These are phyloP conservation scores for Marasmius fiardii DNA, from an alignment of 1,284 basidiomycete species.

Conservation along the genomic window DNA sequence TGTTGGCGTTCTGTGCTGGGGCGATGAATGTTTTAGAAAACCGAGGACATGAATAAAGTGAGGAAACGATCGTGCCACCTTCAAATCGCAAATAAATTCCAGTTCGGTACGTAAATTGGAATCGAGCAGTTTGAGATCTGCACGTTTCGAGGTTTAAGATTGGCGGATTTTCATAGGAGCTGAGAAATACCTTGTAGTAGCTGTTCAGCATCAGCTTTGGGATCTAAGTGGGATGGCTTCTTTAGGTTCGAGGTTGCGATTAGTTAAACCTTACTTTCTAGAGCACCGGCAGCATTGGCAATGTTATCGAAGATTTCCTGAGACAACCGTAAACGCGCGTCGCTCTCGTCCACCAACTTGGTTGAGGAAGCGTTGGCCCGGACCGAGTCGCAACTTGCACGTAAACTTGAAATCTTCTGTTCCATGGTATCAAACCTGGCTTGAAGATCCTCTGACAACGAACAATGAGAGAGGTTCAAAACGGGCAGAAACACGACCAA, in stretches of 20 bases:
- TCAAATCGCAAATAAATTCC: conserved; percentile 50
- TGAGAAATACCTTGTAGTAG: conserved; percentile 49
- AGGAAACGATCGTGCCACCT: no score
- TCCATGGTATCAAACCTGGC: conserved; percentile 52
- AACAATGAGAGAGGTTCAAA: background rate
- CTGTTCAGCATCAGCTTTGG: conserved; percentile 46
- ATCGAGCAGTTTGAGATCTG: conserved; percentile 66
- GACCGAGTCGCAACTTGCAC: conserved; percentile 56
- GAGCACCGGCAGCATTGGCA: conserved; percentile 42
- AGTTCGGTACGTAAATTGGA: conserved; percentile 56
- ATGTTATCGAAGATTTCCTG: conserved; percentile 58
- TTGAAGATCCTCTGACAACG: conserved; percentile 50
- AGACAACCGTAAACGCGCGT: conserved; percentile 47
- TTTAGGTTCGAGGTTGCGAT: background rate
- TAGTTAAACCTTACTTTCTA: conserved; percentile 45
- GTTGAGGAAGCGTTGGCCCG: conserved; percentile 44
- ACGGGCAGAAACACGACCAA: no score
- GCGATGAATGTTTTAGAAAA: background rate
- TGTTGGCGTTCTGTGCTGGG: conserved; percentile 66
- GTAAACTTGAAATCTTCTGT: conserved; percentile 49
- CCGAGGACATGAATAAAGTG: conserved; percentile 7
- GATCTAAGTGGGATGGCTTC: conserved; percentile 28
- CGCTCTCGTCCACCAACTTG: conserved; percentile 61
- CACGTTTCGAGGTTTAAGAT: background rate
- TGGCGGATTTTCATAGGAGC: background rate